Base-by-base conservation (phyloP, 495 filamentous ascomycete genomes). In the Annulohypoxylon moriforme region DNA sequence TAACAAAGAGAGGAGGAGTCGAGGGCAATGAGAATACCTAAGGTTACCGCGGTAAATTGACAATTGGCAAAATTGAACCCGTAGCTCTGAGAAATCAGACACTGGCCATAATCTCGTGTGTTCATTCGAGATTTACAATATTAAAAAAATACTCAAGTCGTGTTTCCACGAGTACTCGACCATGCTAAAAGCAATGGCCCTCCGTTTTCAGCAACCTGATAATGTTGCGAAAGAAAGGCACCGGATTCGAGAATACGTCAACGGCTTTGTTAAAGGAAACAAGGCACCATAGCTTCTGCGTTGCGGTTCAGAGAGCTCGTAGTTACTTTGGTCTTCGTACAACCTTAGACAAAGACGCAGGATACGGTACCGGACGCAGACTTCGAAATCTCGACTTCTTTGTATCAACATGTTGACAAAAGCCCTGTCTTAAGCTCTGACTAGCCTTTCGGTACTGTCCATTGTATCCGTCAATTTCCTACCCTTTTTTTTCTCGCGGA, bases 391-490 rank as follows among this genome's bases (percentile, higher is more conserved):
- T 9, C 5, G 11, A 10, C 59, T 65, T 57, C 67, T 70, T 71
- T 71, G 72, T 71, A 49, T n/a, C 62, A 16, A 2, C 18, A 58
- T 36, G 40, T 42, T 6, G 67, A 70, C 58, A 70, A 67, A 67
- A 74, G 56, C 53, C 47, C 27, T 68, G 1, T 14, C n/a, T 33
- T 31, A 47, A 20, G 36, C 58, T 64, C 64, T 27, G 40, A 16
- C 34, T 29, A 60, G 67, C 24, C n/a, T 38, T 38, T 46, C 24
- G 11, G 10, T 38, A 44, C 52, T 31, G 9, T 1, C 13, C n/a
- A 42, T 9, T 46, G 24, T 16, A 34, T 49, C n/a, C 34, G 57
- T 38, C 27, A 29, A 36, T 25, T 36, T 53, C 34, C 34, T 4
- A 25, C 27, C 3, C 36, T 42, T 33, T 11, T 13, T 58, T 29